Evolutionary conservation across 306 rosid genomes (phyloP), one percentile per base, ranked within the genome.

Genomic region (Cucumis melo): DNA sequence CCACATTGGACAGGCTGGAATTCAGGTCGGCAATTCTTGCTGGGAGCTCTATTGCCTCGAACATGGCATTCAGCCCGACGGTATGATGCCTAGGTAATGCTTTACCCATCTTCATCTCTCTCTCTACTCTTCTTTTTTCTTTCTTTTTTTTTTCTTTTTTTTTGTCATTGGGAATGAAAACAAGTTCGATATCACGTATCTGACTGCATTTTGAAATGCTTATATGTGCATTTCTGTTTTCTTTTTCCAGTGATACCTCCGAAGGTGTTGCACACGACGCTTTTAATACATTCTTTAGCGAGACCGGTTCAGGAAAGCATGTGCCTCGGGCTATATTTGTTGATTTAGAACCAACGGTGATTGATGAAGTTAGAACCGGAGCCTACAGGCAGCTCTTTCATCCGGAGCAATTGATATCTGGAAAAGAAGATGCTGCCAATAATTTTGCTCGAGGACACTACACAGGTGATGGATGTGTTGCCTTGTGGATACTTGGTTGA

Each of bases 21-120:
- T 94, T 57, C 98, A 94, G 78, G 98, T 94, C 15, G 98, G 98
- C 0, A 94, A 94, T 70, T 94, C 98, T 0, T 94, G 98, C 82
- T 94, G 98, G 98, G 98, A 94, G 82, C 98, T 94, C n/a, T 94
- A 94, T 82, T 94, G 98, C 66, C 98, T 94, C 53, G 98, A 94
- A 65, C 98, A 94, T 89, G 98, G 91, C 83, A 94, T 94, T 76
- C 94, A 89, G 10, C 91, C 89, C 4, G 98, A 94, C 15, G 98
- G 98, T 16, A 85, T 84, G 87, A 94, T 94, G 98, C 98, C 97
- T 2, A 89, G 98, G 98, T 86, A 55, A 46, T 64, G 6, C 23
- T 64, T 14, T 63, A 0, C 7, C 44, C 29, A 34, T 16, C 19
- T 79, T 8, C 4, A 7, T 36, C 44, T 39, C 29, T 27, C 29